These are phyloP conservation scores for Gnomoniopsis smithogilvyi DNA, from an alignment of 2,329 filamentous ascomycete genomes.

Conservation along the genomic window DNA sequence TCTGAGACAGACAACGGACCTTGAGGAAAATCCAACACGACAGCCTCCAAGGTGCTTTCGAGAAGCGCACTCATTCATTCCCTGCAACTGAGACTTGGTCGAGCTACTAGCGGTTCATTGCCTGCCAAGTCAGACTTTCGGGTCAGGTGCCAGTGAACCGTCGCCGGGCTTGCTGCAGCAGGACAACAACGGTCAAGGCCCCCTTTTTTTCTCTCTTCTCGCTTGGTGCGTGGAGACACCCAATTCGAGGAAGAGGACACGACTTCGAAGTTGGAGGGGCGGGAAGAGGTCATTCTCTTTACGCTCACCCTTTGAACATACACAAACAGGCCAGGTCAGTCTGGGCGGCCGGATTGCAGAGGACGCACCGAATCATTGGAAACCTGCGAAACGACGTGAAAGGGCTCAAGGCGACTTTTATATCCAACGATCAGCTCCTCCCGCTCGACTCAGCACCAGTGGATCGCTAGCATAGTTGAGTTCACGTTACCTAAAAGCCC, in stretches of 20 bases:
- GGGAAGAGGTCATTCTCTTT: slow-evolving; percentile 3
- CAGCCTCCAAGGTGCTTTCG: background rate
- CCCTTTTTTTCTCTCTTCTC: background rate
- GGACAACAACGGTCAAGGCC: slow-evolving; percentile 7
- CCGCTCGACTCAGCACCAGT: slow-evolving; percentile 16
- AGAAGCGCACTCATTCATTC: background rate
- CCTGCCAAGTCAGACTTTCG: slow-evolving; percentile 11
- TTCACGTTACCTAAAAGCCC: slow-evolving; percentile 19
- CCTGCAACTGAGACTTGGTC: slow-evolving; percentile 12
- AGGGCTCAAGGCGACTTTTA: slow-evolving; percentile 18
- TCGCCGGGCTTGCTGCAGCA: slow-evolving; percentile 5
- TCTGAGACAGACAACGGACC: no score
- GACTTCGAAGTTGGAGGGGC: slow-evolving; percentile 6
- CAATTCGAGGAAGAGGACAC: slow-evolving; percentile 5
- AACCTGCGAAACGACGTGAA: background rate
- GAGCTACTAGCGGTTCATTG: slow-evolving; percentile 8
- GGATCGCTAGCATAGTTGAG: slow-evolving; percentile 13
- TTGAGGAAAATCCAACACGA: background rate
- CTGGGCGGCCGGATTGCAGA: background rate
- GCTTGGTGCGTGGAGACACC: slow-evolving; percentile 5
- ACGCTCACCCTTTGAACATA: slow-evolving; percentile 2
- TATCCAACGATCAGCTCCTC: slow-evolving; percentile 10
- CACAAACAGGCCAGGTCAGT: background rate
- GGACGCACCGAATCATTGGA: background rate
- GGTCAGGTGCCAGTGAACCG: slow-evolving; percentile 12